phyloP scores from a whole-genome alignment of 2,329 filamentous ascomycete species.

The Verticillium isaacii region DNA sequence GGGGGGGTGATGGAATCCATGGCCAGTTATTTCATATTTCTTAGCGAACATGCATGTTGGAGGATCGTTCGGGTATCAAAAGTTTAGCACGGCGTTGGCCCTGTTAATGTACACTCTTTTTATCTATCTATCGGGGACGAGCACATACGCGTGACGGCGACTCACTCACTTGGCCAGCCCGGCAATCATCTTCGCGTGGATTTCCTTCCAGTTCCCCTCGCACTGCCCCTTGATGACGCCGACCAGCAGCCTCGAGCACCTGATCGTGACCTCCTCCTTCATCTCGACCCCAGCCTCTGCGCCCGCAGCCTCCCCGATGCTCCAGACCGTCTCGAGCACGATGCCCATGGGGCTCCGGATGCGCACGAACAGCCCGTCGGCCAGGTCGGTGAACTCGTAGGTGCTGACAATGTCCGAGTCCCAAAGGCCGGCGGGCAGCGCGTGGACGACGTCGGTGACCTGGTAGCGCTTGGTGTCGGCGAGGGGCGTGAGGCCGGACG shows the following conservation, averaged over 20 bases:
- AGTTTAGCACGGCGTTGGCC: too few species aligned
- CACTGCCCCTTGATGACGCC: constrained; percentile 45
- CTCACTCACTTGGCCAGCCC: background rate
- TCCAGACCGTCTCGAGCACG: constrained; percentile 50
- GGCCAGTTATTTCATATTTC: too few species aligned
- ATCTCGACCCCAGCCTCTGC: constrained; percentile 30
- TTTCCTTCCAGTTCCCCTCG: constrained; percentile 43
- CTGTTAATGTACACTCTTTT: background rate
- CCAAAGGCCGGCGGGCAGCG: constrained; percentile 51
- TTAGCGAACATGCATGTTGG: too few species aligned
- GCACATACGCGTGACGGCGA: background rate
- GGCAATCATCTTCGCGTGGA: constrained; percentile 40
- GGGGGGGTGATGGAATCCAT: too few species aligned
- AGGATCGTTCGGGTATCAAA: too few species aligned
- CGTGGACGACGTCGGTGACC: constrained; percentile 45
- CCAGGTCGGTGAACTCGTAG: constrained; percentile 47
- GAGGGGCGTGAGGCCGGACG: constrained; percentile 19
- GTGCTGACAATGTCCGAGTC: constrained; percentile 48
- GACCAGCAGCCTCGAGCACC: constrained; percentile 43
- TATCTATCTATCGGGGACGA: background rate
- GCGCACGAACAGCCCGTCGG: constrained; percentile 45
- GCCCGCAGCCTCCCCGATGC: constrained; percentile 22
- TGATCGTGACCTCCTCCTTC: constrained; percentile 45
- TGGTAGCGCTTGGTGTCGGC: constrained; percentile 34
- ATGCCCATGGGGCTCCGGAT: constrained; percentile 46